A percentile compares a stretch with the other conserved stretches of the same genome.
Conservation (phyloP, 129 eudicot species). For the Escallonia herrerae region DNA sequence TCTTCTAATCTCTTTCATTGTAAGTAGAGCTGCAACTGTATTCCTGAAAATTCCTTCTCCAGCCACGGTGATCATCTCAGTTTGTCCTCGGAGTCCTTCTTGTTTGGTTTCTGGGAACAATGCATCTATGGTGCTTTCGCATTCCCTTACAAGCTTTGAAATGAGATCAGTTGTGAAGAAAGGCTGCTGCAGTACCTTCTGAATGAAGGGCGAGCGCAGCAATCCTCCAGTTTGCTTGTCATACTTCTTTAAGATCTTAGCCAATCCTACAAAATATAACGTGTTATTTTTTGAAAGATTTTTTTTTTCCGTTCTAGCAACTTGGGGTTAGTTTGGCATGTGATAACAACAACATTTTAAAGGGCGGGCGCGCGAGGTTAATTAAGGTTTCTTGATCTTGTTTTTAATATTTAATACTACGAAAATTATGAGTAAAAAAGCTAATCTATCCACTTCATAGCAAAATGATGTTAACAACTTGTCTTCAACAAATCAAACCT, state of each 20-base stretch:
- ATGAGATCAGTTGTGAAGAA: constrained; percentile 76
- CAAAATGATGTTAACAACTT: too few relatives aligned
- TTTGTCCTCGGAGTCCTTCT: constrained; percentile 9
- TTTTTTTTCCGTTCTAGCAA: too few relatives aligned
- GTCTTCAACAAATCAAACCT: too few relatives aligned
- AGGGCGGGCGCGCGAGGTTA: too few relatives aligned
- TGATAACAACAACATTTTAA: too few relatives aligned
- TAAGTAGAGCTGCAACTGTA: constrained; percentile 75
- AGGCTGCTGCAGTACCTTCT: constrained; percentile 70
- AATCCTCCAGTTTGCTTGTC: constrained; percentile 89
- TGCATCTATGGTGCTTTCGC: constrained; percentile 55
- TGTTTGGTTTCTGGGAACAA: constrained; percentile 38
- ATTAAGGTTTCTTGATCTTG: too few relatives aligned
- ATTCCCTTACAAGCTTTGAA: constrained; percentile 77
- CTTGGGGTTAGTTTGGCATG: too few relatives aligned
- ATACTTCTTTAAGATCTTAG: constrained; percentile 79
- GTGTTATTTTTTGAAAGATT: too few relatives aligned
- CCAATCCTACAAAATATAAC: constrained; percentile 44
- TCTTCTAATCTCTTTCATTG: constrained; percentile 74
- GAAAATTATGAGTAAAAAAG: too few relatives aligned
- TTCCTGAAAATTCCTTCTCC: constrained; percentile 81
- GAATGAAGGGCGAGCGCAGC: constrained; percentile 61
- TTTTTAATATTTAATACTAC: too few relatives aligned
- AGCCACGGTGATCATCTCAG: constrained; percentile 23
- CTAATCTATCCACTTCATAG: too few relatives aligned